Conservation (phyloP, 176 grass and related monocot species). For the Aegilops longissima region DNA sequence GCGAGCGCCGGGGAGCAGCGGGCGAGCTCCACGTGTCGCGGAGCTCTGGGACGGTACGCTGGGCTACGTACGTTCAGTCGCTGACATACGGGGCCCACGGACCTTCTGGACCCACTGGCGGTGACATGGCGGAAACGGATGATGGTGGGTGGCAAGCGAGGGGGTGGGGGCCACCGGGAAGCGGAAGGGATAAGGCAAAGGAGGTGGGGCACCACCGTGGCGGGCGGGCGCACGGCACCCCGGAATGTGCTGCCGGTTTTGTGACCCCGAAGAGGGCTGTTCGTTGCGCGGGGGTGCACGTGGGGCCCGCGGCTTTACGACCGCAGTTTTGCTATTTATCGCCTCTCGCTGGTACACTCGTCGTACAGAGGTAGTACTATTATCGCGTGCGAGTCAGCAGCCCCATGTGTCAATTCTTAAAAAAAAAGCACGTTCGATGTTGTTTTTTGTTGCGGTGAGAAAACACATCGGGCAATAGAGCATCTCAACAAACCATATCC, state of each 20-base stretch:
- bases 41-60: too few species aligned
- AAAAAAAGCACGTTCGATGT: background rate
- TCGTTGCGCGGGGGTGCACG: background rate
- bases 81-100: background rate
- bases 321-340: background rate
- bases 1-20: conserved; percentile 21
- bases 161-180: conserved; percentile 5
- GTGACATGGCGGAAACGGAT: too few species aligned
- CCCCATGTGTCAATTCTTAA: background rate
- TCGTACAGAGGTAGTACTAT: background rate
- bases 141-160: background rate
- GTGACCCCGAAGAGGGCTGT: background rate
- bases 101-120: fast-evolving
- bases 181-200: conserved; percentile 52
- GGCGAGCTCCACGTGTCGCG: conserved; percentile 34
- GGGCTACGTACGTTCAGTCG: fast-evolving
- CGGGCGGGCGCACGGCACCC: conserved; percentile 23
- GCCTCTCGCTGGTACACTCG: background rate
- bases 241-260: conserved; percentile 31
- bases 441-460: background rate
- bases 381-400: background rate
- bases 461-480: background rate
- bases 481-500: too few species aligned
- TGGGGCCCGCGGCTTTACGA: conserved; percentile 15
- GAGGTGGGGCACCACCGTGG: background rate